A percentile compares a stretch with the other conserved stretches of the same genome.
phyloP scores from a whole-genome alignment of 208 protist species.

The Crithidia expoeki region DNA sequence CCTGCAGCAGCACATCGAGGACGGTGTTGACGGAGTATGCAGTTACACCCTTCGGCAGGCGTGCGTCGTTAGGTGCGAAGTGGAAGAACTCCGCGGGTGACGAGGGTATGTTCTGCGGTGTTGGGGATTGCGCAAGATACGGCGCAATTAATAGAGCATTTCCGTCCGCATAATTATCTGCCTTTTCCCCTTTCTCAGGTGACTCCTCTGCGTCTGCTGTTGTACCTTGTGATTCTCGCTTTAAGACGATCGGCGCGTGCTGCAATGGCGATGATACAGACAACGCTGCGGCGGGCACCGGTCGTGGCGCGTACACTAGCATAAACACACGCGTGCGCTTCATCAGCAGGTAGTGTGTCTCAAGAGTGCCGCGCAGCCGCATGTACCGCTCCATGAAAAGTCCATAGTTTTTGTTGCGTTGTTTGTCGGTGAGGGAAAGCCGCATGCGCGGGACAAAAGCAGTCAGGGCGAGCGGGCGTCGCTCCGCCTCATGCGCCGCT shows the following conservation, averaged over 20 bases:
- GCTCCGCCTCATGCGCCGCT: constrained; percentile 61
- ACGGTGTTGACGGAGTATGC: constrained; percentile 59
- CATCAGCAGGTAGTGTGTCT: constrained; percentile 33
- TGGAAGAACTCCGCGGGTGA: constrained; percentile 1
- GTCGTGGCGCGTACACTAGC: constrained; percentile 37
- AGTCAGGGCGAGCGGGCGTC: constrained; percentile 46
- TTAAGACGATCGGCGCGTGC: too few species aligned
- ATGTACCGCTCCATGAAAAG: constrained; percentile 41
- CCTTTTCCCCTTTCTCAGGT: neutral
- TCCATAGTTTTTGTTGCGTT: constrained; percentile 19
- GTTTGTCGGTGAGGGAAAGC: constrained; percentile 27
- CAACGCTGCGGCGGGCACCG: neutral
- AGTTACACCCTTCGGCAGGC: constrained; percentile 57
- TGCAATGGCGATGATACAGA: neutral
- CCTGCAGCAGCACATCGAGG: constrained; percentile 52
- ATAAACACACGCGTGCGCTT: constrained; percentile 49
- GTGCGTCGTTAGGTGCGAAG: constrained; percentile 11
- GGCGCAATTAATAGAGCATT: too few species aligned
- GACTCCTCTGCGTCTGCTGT: neutral
- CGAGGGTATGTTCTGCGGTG: neutral
- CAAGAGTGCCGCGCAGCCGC: constrained; percentile 46
- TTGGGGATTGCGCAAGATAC: too few species aligned
- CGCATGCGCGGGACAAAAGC: constrained; percentile 45
- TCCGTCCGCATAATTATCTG: neutral
- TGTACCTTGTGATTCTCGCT: too few species aligned